phyloP scores from a whole-genome alignment of 805 yeast genomes.

The Schwanniomyces pseudopolymorphus region DNA sequence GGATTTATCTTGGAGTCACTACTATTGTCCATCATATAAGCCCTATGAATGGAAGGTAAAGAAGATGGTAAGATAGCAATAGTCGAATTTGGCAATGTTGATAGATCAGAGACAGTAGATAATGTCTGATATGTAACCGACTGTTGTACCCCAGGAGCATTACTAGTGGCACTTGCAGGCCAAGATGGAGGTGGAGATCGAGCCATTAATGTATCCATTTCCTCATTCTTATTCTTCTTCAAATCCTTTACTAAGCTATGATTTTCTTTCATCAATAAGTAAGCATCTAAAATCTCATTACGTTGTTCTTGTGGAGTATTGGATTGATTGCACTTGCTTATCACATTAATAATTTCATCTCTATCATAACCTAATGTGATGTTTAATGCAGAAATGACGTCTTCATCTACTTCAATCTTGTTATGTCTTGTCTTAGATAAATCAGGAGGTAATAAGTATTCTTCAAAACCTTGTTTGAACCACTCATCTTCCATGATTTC shows the following conservation, averaged over 20 bases:
- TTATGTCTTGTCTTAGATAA: slow-evolving; percentile 32
- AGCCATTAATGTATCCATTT: slow-evolving; percentile 57
- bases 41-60: slow-evolving; percentile 90
- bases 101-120: slow-evolving; percentile 46
- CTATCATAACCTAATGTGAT: slow-evolving; percentile 86
- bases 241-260: slow-evolving; percentile 66
- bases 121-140: slow-evolving; percentile 48
- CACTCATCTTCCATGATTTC: slow-evolving; percentile 93
- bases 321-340: slow-evolving; percentile 48
- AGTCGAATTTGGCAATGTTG: slow-evolving; percentile 66
- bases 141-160: slow-evolving; percentile 45
- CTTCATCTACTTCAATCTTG: slow-evolving; percentile 63
- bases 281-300: slow-evolving; percentile 84
- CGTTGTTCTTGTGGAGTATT: slow-evolving; percentile 29
- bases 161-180: slow-evolving; percentile 26
- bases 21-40: slow-evolving; percentile 71
- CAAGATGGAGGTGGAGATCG: slow-evolving; percentile 60
- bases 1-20: slow-evolving; percentile 43
- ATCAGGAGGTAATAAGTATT: slow-evolving; percentile 68
- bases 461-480: slow-evolving; percentile 82
- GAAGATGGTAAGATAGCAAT: slow-evolving; percentile 93
- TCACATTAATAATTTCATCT: slow-evolving; percentile 77
- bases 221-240: slow-evolving; percentile 50
- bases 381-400: slow-evolving; percentile 69
- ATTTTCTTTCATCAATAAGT: slow-evolving; percentile 78